A percentile compares a stretch with the other conserved stretches of the same genome.
Conservation (phyloP, 306 rosid species). For the Corylus americana region DNA sequence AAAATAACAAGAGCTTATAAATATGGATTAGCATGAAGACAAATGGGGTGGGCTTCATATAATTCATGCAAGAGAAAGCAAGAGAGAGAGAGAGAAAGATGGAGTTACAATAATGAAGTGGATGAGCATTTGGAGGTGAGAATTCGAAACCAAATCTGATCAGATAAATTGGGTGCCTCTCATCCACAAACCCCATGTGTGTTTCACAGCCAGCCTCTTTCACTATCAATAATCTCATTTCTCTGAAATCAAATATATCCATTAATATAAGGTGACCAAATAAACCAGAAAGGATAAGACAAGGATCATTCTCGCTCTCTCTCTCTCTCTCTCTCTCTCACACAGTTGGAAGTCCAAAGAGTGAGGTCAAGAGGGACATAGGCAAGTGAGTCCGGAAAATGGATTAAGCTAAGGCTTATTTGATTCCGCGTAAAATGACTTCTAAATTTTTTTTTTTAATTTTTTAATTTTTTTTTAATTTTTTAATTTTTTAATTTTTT, state of each 20-base stretch:
- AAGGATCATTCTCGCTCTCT: background rate
- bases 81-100: conserved; percentile 13
- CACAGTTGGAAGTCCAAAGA: background rate
- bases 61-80: conserved; percentile 22
- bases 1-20: conserved; percentile 36
- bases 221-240: conserved; percentile 41
- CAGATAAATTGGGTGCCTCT: conserved; percentile 38
- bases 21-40: conserved; percentile 34
- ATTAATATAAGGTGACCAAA: background rate
- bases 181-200: conserved; percentile 70
- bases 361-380: background rate
- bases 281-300: conserved; percentile 3
- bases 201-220: conserved; percentile 48
- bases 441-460: too few relatives aligned
- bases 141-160: conserved; percentile 61
- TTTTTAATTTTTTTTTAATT: too few relatives aligned
- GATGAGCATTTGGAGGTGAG: conserved; percentile 84
- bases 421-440: too few relatives aligned
- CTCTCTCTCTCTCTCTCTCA: background rate
- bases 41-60: conserved; percentile 47
- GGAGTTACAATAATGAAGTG: conserved; percentile 37
- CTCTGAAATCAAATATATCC: background rate
- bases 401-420: background rate
- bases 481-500: too few relatives aligned
- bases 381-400: background rate